A percentile compares a stretch with the other conserved stretches of the same genome.
Conservation (phyloP, 108 stramenopile species). For the Stephanodiscus minutulus region DNA sequence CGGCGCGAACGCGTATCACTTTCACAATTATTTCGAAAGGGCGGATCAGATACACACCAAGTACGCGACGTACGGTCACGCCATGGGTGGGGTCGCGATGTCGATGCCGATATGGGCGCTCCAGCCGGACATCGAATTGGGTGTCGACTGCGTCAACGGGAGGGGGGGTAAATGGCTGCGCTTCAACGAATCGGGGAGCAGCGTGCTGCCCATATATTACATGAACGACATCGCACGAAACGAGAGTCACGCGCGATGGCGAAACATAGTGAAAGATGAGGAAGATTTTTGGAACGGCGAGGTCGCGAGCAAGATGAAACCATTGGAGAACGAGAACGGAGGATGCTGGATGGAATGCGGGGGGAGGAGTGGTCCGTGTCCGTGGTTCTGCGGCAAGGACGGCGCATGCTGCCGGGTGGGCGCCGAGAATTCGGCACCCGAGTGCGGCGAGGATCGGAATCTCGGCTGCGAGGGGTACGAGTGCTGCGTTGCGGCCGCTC, state of each 20-base stretch:
- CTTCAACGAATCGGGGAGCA: slow-evolving; percentile 9
- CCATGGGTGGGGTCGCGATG: slow-evolving; percentile 14
- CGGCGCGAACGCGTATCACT: slow-evolving; percentile 55
- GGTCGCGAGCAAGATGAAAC: not conserved
- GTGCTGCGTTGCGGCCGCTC: too few species aligned
- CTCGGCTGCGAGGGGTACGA: too few species aligned
- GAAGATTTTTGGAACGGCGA: slow-evolving; percentile 7
- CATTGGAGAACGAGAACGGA: not conserved
- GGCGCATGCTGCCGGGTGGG: too few species aligned
- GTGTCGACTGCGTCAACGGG: slow-evolving; percentile 40
- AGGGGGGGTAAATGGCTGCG: slow-evolving; percentile 5
- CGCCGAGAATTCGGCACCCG: too few species aligned
- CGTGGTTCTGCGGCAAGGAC: not conserved
- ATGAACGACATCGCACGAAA: slow-evolving; percentile 19
- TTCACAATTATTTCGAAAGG: slow-evolving; percentile 59
- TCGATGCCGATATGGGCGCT: slow-evolving; percentile 32
- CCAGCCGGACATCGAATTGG: slow-evolving; percentile 30
- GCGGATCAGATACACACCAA: slow-evolving; percentile 43
- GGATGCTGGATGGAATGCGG: not conserved
- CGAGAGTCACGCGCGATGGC: slow-evolving; percentile 28
- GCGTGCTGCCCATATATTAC: slow-evolving; percentile 33
- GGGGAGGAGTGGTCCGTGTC: not conserved
- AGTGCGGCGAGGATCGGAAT: too few species aligned
- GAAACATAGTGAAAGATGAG: slow-evolving; percentile 30
- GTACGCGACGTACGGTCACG: slow-evolving; percentile 59